Percentiles rank a stretch among this genome's conserved stretches.
phyloP scores from a whole-genome alignment of 2,329 filamentous ascomycete genomes.

The Nannizziopsis barbatae region DNA sequence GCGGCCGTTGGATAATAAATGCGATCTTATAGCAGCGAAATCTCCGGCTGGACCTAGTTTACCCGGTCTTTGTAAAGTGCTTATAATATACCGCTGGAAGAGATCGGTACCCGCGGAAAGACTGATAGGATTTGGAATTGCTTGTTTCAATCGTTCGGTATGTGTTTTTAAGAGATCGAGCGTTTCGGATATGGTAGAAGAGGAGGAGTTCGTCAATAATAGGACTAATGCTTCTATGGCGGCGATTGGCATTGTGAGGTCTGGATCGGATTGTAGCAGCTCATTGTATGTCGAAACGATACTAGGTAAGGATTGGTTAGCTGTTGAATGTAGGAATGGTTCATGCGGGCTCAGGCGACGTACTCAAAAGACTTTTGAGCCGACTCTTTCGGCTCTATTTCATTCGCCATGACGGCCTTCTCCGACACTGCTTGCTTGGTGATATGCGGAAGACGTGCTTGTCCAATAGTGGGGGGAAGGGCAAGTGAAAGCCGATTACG shows the following conservation, averaged over 20 bases:
- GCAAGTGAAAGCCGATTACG: too few species aligned
- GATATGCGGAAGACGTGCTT: too few species aligned
- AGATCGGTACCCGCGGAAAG: conserved; percentile 89
- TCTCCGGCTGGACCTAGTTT: conserved; percentile 46
- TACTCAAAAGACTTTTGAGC: conserved; percentile 31
- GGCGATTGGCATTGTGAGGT: conserved; percentile 90
- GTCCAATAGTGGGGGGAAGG: too few species aligned
- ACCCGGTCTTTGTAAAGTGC: conserved; percentile 50
- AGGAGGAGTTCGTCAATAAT: conserved; percentile 65
- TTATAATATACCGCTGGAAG: conserved; percentile 87
- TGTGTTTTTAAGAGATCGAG: conserved; percentile 72
- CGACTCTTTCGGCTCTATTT: conserved; percentile 1
- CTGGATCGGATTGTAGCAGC: conserved; percentile 57
- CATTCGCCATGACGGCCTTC: conserved; percentile 5
- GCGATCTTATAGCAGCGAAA: conserved; percentile 72
- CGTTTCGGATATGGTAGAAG: conserved; percentile 86
- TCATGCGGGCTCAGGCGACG: conserved; percentile 12
- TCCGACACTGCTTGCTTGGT: too few species aligned
- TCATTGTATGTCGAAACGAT: conserved; percentile 56
- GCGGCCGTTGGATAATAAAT: conserved; percentile 74
- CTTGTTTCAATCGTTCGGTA: conserved; percentile 63
- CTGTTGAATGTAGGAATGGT: neutral
- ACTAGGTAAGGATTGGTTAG: conserved; percentile 22
- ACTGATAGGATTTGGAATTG: conserved; percentile 78
- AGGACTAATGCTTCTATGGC: conserved; percentile 85